Percentiles rank a stretch among this genome's conserved stretches.
Evolutionary conservation across 2,329 filamentous ascomycete genomes (phyloP).

Genomic region (Boeremia exigua): DNA sequence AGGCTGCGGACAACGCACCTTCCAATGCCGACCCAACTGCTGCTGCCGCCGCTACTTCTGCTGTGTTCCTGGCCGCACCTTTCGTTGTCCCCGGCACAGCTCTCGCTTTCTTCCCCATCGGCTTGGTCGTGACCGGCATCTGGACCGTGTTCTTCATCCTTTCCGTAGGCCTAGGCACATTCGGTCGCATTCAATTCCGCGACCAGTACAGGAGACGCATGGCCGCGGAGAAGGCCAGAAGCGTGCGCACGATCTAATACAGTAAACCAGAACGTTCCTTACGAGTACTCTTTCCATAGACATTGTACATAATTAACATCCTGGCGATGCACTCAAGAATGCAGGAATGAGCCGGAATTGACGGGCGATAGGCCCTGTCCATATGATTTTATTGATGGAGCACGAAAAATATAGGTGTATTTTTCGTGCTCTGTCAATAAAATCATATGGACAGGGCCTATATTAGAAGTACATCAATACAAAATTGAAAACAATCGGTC

Average conservation of each 20-base stretch:
- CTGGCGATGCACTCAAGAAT: constrained; percentile 11
- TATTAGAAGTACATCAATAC: background rate
- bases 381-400: too few species aligned
- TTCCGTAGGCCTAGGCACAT: constrained; percentile 67
- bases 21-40: constrained; percentile 56
- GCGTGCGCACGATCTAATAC: constrained; percentile 45
- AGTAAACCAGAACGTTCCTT: constrained; percentile 1
- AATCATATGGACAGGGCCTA: background rate
- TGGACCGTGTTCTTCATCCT: constrained; percentile 66
- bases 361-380: background rate
- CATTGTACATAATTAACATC: constrained; percentile 30
- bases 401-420: too few species aligned
- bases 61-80: constrained; percentile 52
- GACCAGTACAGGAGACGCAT: constrained; percentile 65
- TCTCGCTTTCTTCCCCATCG: constrained; percentile 73
- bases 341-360: background rate
- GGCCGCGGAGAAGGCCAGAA: constrained; percentile 47
- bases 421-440: too few species aligned
- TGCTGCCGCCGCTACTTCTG: constrained; percentile 47
- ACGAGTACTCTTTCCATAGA: constrained; percentile 11
- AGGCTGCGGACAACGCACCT: constrained; percentile 54
- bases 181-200: constrained; percentile 69
- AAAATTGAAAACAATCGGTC: background rate
- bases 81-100: constrained; percentile 74
- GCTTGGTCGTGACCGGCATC: constrained; percentile 68